phyloP scores from a whole-genome alignment of 441 rosid genomes.

The Kokia cookei region DNA sequence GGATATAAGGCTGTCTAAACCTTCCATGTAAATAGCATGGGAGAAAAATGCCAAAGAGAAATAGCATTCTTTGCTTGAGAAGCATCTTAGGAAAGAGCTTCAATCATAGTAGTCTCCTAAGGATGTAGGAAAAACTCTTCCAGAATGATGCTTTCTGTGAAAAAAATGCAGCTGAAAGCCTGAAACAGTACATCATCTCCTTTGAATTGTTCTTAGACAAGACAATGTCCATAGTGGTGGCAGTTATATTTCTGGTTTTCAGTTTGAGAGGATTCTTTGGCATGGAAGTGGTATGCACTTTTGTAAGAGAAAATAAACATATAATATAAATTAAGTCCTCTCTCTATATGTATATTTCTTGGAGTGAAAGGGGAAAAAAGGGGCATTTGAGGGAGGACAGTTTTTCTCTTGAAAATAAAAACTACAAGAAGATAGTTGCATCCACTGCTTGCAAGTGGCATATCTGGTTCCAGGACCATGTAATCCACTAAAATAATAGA shows the following conservation, averaged over 20 bases:
- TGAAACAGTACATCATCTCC: neutral
- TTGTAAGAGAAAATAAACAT: neutral
- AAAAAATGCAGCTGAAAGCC: neutral
- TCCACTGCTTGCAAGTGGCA: neutral
- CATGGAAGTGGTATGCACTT: neutral
- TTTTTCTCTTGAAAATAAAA: neutral
- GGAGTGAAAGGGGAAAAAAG: neutral
- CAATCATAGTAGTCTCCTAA: neutral
- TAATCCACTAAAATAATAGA: neutral
- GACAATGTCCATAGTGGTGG: neutral
- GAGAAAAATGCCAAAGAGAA: neutral
- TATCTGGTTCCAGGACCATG: neutral
- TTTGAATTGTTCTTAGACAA: neutral
- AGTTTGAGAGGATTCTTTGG: neutral
- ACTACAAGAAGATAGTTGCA: conserved; percentile 5
- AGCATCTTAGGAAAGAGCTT: neutral
- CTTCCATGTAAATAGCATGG: neutral
- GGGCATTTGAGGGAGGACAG: neutral
- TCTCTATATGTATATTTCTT: neutral
- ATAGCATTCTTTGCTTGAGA: neutral
- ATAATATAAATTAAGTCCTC: neutral
- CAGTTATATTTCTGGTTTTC: neutral
- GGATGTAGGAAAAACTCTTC: neutral
- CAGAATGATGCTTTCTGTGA: neutral
- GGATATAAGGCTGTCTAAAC: neutral